A percentile compares a stretch with the other conserved stretches of the same genome.
phyloP scores from a whole-genome alignment of 2,329 filamentous ascomycete genomes.

The Penicillium sp. region DNA sequence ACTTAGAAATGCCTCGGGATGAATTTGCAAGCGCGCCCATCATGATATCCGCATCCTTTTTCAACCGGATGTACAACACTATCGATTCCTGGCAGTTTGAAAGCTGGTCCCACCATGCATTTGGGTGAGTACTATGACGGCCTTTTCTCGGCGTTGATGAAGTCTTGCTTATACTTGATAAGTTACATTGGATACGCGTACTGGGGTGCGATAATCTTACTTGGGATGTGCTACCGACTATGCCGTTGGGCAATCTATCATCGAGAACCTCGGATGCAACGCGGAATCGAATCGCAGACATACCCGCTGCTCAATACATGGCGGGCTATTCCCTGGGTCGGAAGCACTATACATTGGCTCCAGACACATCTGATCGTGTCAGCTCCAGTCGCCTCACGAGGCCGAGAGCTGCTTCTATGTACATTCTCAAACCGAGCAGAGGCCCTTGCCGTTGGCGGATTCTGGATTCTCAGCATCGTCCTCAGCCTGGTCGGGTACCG shows the following conservation, averaged over 20 bases:
- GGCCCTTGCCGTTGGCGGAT: conserved; percentile 44
- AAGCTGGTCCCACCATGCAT: conserved; percentile 37
- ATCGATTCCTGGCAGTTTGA: conserved; percentile 36
- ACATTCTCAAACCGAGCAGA: conserved; percentile 52
- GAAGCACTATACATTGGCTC: conserved; percentile 30
- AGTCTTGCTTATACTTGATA: not conserved
- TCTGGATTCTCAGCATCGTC: conserved; percentile 47
- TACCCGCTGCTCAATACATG: conserved; percentile 1
- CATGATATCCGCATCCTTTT: conserved; percentile 34
- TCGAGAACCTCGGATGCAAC: conserved; percentile 4
- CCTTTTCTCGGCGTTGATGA: too few relatives aligned
- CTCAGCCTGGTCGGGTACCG: conserved; percentile 49
- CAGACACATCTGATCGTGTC: conserved; percentile 40
- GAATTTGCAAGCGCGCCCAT: conserved; percentile 26
- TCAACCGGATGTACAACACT: conserved; percentile 30
- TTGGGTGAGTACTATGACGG: conserved; percentile 31
- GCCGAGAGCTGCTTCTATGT: conserved; percentile 43
- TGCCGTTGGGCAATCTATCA: conserved; percentile 18
- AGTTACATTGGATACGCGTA: conserved; percentile 38
- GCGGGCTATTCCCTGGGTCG: not conserved
- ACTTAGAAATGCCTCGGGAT: conserved; percentile 24
- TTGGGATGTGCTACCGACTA: conserved; percentile 36
- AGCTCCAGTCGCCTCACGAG: conserved; percentile 44
- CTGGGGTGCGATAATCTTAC: conserved; percentile 38
- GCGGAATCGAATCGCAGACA: not conserved